phyloP scores from a whole-genome alignment of 768 basidiomycete genomes.

The Pholiota microspora region DNA sequence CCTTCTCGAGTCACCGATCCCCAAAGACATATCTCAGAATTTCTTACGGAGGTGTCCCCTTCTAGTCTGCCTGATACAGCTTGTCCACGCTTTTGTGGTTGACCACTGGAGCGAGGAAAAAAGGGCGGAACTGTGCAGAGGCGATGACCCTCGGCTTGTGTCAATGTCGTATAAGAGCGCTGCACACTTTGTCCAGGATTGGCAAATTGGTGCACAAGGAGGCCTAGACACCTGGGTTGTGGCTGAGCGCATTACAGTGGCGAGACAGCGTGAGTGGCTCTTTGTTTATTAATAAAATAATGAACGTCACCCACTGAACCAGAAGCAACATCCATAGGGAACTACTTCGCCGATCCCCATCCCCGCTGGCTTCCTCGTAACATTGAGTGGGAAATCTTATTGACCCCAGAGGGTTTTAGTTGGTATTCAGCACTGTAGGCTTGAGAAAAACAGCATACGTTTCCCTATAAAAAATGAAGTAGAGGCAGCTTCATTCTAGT shows the following conservation, averaged over 20 bases:
- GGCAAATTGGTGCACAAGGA: neutral
- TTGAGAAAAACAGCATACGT: too few relatives aligned
- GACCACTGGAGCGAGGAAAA: neutral
- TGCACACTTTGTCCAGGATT: neutral
- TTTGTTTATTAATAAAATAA: too few relatives aligned
- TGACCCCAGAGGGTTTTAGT: neutral
- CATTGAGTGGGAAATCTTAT: neutral
- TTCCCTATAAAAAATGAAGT: too few relatives aligned
- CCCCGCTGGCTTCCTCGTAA: neutral
- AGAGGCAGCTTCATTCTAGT: too few relatives aligned
- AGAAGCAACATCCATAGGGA: neutral
- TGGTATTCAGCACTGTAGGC: neutral
- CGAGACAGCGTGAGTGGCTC: neutral
- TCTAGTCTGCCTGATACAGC: constrained; percentile 1
- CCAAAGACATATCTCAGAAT: neutral
- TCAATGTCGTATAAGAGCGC: neutral
- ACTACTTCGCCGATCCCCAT: neutral
- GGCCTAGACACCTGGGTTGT: neutral
- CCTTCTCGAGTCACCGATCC: neutral
- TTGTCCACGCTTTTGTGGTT: neutral
- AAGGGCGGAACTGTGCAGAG: neutral
- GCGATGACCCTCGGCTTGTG: neutral
- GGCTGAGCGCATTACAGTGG: neutral
- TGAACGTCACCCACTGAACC: too few relatives aligned
- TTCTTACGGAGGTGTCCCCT: neutral